Percentiles rank a stretch among this genome's conserved stretches.
phyloP scores from a whole-genome alignment of 2,329 filamentous ascomycete species.

The Fusarium sp. region DNA sequence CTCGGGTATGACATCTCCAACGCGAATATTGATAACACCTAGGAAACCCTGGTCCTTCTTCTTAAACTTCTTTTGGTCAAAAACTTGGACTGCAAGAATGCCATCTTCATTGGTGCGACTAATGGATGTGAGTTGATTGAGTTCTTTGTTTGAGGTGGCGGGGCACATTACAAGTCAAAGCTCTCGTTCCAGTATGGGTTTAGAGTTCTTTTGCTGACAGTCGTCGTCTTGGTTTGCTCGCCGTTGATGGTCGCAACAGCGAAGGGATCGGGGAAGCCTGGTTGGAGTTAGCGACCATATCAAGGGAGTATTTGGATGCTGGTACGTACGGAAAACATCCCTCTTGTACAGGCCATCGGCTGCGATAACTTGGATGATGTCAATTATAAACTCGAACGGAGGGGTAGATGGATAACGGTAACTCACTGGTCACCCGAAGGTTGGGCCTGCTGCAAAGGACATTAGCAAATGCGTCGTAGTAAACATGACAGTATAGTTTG shows the following conservation, averaged over 20 bases:
- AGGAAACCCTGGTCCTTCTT: constrained; percentile 99
- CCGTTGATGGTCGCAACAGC: constrained; percentile 96
- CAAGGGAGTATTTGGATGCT: neutral
- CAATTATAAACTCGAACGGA: constrained; percentile 46
- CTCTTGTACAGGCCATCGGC: constrained; percentile 98
- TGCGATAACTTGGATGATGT: constrained; percentile 82
- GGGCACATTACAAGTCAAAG: constrained; percentile 88
- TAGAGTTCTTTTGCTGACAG: constrained; percentile 95
- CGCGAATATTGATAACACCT: constrained; percentile 95
- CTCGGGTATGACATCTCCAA: constrained; percentile 90
- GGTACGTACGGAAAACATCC: constrained; percentile 93
- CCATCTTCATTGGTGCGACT: constrained; percentile 94
- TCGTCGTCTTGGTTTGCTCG: constrained; percentile 98
- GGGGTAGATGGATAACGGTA: constrained; percentile 36
- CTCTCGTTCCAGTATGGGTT: constrained; percentile 99
- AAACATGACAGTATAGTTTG: neutral
- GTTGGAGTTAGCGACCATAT: constrained; percentile 44
- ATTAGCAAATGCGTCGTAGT: constrained; percentile 46
- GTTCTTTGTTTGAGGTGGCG: constrained; percentile 14
- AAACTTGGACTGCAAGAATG: constrained; percentile 97
- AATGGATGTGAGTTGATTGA: constrained; percentile 34
- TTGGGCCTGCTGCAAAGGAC: constrained; percentile 75
- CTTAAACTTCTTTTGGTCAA: constrained; percentile 99
- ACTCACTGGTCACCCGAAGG: constrained; percentile 90
- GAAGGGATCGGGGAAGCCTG: constrained; percentile 97